These are phyloP conservation scores for Podila horticola DNA, from an alignment of 192 early-diverging fungal genomes.

Conservation along the genomic window DNA sequence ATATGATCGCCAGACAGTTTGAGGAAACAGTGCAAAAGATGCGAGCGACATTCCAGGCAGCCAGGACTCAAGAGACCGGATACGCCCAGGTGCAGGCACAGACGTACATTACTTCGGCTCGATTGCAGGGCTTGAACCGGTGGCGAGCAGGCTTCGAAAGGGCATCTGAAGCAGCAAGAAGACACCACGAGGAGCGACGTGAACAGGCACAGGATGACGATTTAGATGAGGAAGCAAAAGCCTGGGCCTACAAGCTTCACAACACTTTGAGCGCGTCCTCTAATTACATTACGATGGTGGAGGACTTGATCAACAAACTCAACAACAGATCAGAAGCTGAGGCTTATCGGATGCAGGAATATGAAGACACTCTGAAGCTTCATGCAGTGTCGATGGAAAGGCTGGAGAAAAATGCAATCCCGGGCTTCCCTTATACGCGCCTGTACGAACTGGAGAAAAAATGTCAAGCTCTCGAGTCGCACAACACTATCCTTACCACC, in stretches of 20 bases:
- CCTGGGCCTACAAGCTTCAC: constrained; percentile 11
- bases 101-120: constrained; percentile 24
- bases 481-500: constrained; percentile 42
- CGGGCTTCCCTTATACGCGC: constrained; percentile 32
- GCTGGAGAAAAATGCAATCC: constrained; percentile 13
- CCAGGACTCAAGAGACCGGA: constrained; percentile 22
- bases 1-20: constrained; percentile 9
- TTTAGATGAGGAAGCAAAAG: constrained; percentile 1
- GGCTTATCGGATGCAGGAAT: constrained; percentile 35
- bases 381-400: constrained; percentile 40
- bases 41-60: constrained; percentile 38
- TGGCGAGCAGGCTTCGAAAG: constrained; percentile 31
- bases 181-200: constrained; percentile 23
- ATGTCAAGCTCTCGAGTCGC: constrained; percentile 35
- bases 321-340: constrained; percentile 2
- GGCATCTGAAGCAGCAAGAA: constrained; percentile 16
- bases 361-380: constrained; percentile 35
- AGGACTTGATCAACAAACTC: constrained; percentile 23
- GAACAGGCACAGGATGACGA: neutral
- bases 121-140: constrained; percentile 19
- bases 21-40: constrained; percentile 39
- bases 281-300: constrained; percentile 36
- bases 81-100: constrained; percentile 39
- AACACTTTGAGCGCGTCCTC: constrained; percentile 26
- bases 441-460: constrained; percentile 48